These are phyloP conservation scores for Chrysanthemum lavandulifolium DNA, from an alignment of 129 eudicot species.

Conservation along the genomic window DNA sequence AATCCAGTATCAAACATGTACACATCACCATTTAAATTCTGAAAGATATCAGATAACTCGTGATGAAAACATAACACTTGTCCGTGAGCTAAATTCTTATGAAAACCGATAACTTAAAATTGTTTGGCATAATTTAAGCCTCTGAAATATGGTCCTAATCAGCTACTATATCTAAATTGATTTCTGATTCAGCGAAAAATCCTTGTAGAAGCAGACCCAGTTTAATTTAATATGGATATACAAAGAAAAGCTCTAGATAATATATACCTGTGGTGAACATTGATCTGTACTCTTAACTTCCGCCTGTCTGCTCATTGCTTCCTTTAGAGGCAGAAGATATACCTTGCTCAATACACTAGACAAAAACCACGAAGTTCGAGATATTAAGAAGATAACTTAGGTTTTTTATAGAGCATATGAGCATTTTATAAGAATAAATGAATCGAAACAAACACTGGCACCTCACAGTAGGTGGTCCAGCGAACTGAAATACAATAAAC, in stretches of 20 bases:
- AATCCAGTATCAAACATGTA: background rate
- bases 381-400: background rate
- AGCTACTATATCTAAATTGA: background rate
- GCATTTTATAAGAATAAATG: background rate
- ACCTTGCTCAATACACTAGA: conserved; percentile 87
- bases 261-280: conserved; percentile 5
- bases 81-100: background rate
- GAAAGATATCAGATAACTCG: background rate
- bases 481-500: conserved; percentile 37
- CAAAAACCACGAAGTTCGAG: background rate
- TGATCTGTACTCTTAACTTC: conserved; percentile 26
- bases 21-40: background rate
- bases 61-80: background rate
- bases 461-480: background rate
- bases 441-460: background rate
- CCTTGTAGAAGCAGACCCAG: background rate
- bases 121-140: no score
- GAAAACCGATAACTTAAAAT: background rate
- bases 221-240: background rate
- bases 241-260: conserved; percentile 5
- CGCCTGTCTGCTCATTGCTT: conserved; percentile 31
- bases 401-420: background rate
- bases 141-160: background rate
- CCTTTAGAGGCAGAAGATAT: conserved; percentile 42
- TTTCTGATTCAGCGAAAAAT: background rate